Conservation (phyloP, 2,329 filamentous ascomycete species). For the Epichloe sylvatica region DNA sequence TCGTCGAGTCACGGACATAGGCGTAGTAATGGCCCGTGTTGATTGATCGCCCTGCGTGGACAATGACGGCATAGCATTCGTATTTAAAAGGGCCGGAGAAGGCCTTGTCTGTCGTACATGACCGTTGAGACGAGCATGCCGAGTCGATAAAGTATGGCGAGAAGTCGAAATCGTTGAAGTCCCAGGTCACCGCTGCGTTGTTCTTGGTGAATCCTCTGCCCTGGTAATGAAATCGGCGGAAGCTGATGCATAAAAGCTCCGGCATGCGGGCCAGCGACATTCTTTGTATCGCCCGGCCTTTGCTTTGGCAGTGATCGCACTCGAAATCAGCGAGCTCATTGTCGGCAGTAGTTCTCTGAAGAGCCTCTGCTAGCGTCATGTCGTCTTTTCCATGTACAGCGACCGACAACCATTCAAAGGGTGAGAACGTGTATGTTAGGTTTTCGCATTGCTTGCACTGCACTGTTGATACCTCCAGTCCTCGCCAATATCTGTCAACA, state of each 20-base stretch:
- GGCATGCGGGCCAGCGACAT: conserved; percentile 67
- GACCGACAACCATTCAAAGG: conserved; percentile 41
- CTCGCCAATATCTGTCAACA: conserved; percentile 66
- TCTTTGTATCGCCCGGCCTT: conserved; percentile 53
- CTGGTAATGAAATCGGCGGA: conserved; percentile 44
- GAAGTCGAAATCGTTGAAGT: conserved; percentile 53
- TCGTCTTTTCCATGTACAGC: conserved; percentile 20
- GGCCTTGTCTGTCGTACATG: conserved; percentile 18
- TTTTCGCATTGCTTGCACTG: conserved; percentile 49
- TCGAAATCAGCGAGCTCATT: conserved; percentile 55
- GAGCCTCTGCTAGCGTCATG: conserved; percentile 43
- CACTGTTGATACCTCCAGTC: conserved; percentile 57
- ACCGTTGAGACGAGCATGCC: conserved; percentile 13
- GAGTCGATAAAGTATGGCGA: conserved; percentile 27
- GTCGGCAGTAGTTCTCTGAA: conserved; percentile 54
- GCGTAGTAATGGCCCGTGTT: conserved; percentile 70
- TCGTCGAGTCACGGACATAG: conserved; percentile 46
- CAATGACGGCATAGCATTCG: conserved; percentile 73
- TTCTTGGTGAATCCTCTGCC: conserved; percentile 43
- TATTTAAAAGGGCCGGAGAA: conserved; percentile 53
- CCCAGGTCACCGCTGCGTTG: conserved; percentile 59
- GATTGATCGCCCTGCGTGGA: conserved; percentile 55
- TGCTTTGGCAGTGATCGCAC: conserved; percentile 61
- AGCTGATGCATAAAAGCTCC: conserved; percentile 61
- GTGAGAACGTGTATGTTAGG: conserved; percentile 28